These are phyloP conservation scores for Colletotrichum phormii DNA, from an alignment of 2,329 filamentous ascomycete genomes.

Conservation along the genomic window DNA sequence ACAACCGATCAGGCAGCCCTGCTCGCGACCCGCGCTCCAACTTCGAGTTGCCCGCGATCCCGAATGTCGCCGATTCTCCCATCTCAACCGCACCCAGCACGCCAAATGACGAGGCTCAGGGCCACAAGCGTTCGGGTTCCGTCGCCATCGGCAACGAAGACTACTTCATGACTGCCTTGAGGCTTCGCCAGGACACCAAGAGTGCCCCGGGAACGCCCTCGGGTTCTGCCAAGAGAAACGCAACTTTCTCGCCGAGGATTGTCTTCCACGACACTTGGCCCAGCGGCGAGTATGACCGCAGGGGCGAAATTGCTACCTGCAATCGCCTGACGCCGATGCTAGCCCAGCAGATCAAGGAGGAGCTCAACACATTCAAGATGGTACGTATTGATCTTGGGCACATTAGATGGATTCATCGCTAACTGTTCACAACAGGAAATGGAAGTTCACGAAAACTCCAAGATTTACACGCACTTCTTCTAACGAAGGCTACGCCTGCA, in stretches of 20 bases:
- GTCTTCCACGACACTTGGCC: conserved; percentile 98
- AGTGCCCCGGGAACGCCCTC: conserved; percentile 85
- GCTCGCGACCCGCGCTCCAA: conserved; percentile 27
- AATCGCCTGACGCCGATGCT: conserved; percentile 97
- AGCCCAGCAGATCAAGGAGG: conserved; percentile 99
- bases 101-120: conserved; percentile 79
- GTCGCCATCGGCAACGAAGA: conserved; percentile 85
- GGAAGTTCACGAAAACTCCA: conserved; percentile 99
- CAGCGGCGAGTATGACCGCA: conserved; percentile 92
- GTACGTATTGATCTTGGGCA: conserved; percentile 60
- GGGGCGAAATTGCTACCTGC: conserved; percentile 96
- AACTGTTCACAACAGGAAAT: conserved; percentile 84
- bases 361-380: conserved; percentile 99
- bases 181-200: conserved; percentile 80
- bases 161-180: conserved; percentile 85
- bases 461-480: conserved; percentile 99
- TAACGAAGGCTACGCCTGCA: conserved; percentile 66
- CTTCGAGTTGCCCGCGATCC: conserved; percentile 66
- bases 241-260: conserved; percentile 90
- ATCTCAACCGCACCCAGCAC: conserved; percentile 90
- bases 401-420: conserved; percentile 44
- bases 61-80: conserved; percentile 79
- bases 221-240: conserved; percentile 69
- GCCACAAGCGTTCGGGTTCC: conserved; percentile 75
- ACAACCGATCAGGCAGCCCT: conserved; percentile 56